Evolutionary conservation across 257 asterid species (phyloP), one percentile per base, ranked within the genome.

Genomic region (Scutellaria barbata): DNA sequence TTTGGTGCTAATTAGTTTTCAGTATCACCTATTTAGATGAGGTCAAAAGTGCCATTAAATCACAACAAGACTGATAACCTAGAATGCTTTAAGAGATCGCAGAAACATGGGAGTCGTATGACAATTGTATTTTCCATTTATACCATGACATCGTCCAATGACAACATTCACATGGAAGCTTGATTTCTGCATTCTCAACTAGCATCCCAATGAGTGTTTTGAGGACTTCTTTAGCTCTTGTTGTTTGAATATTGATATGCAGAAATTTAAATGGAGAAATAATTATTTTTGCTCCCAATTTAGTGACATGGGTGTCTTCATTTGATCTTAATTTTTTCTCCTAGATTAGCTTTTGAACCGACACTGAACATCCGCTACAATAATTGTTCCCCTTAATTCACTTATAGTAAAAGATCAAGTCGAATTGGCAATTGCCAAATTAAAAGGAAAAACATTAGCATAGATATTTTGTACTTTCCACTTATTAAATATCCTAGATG

Each of bases 141-240:
- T 22, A 53, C 47, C n/a, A 66, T n/a, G 8, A 13, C 16, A 41
- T 39, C 63, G 39, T 58, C 14, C 20, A 10, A 45, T 53, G 72
- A 45, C 18, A 10, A 9, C 53, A 56, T 46, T 58, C 25, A 16
- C 11, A 11, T 4, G 37, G 66, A 68, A 59, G 14, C 74, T 51
- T 43, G 17, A 74, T 33, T 42, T 48, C 7, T 50, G 56, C 74
- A 30, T 69, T 62, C 63, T 79, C 68, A 58, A 6, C 25, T 79
- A 52, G 65, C 30, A 56, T 40, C 65, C 35, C 17, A 52, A 8
- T 18, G 40, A 42, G 41, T 66, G 47, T 47, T 74, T 18, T 25
- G n/a, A 18, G 39, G 61, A 17, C 43, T 60, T 40, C 13, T 50
- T 42, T 66, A 10, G 35, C 40, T 13, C 68, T 54, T 61, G 51